Conservation (phyloP, 495 filamentous ascomycete genomes). For the Apodospora peruviana region DNA sequence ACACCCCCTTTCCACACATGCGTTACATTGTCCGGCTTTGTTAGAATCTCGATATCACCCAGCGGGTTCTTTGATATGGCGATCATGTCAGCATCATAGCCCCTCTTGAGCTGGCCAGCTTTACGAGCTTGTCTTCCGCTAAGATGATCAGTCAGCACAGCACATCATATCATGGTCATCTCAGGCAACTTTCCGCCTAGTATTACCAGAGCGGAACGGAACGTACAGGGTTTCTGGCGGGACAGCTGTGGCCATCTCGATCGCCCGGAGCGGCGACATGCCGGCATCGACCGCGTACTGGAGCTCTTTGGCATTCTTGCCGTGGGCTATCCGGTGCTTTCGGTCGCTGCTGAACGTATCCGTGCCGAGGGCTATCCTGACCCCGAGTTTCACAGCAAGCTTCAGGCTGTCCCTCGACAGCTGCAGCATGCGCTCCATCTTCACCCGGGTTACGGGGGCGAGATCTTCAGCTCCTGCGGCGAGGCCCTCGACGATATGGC, state of each 20-base stretch:
- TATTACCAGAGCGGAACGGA: background rate
- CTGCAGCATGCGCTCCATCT: conserved; percentile 24
- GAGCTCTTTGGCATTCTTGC: conserved; percentile 44
- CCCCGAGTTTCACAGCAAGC: conserved; percentile 37
- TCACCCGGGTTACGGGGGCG: conserved; percentile 31
- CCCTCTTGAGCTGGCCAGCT: conserved; percentile 43
- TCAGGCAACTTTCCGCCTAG: no score
- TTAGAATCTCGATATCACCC: conserved; percentile 39
- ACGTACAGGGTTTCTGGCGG: conserved; percentile 33
- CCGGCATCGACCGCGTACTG: conserved; percentile 45
- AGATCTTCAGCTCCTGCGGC: conserved; percentile 23
- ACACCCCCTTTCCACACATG: conserved; percentile 45
- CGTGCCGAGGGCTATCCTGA: conserved; percentile 39
- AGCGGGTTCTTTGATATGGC: conserved; percentile 40
- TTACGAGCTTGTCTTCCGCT: conserved; percentile 35
- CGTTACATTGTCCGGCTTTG: conserved; percentile 33
- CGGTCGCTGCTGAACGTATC: conserved; percentile 23
- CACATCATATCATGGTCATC: background rate
- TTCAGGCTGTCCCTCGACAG: conserved; percentile 6
- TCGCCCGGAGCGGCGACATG: conserved; percentile 45
- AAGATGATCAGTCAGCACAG: background rate
- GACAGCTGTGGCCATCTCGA: conserved; percentile 49
- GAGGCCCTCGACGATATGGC: conserved; percentile 34
- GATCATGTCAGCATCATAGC: conserved; percentile 47
- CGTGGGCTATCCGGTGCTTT: conserved; percentile 9